Evolutionary conservation across 352 stramenopile genomes (phyloP), one percentile per base, ranked within the genome.

Genomic region (Pythium sp.): DNA sequence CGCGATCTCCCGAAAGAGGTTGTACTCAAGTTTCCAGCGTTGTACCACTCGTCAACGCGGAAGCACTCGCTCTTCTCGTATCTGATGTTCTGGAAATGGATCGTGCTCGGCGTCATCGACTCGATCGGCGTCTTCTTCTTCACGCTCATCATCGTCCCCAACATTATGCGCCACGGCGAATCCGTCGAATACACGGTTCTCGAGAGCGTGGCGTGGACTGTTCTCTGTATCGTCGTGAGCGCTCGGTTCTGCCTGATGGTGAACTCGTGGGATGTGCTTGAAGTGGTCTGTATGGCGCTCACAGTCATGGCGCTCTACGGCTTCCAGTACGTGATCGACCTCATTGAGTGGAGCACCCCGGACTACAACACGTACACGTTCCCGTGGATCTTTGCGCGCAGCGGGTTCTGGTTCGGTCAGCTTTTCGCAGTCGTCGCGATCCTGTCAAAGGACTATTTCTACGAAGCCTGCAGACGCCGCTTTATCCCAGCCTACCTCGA

Each of bases 41-140:
- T 96, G 11, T 96, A 96, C 58, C 83, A 94, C 58, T 70, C 78
- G 6, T 77, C 73, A 32, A 73, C 73, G 26, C 82, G 87, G 32
- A 71, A 89, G 59, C 76, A 75, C 9, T 86, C 68, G 34, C 79
- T 91, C 36, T 95, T 94, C 56, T 80, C 79, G n/a, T 87, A 93
- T 75, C 65, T 68, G 18, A 89, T 92, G 77, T 95, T 95, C 68
- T 95, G 87, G 87, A 91, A 93, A 62, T 95, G 87, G 87, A 91
- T 95, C 38, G 58, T 81, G 5, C 51, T 92, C 30, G 87, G 77
- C 0, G 74, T 95, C n/a, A 71, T 95, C 7, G 87, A 95, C 67
- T 94, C 87, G 5, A 57, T 95, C 1, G 81, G 84, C 9, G 77
- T 95, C 46, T 92, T 90, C 62, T 84, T 82, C 49, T 79, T 87